Evolutionary conservation across 768 basidiomycete species (phyloP).

Genomic region (Termitomyces sp.): DNA sequence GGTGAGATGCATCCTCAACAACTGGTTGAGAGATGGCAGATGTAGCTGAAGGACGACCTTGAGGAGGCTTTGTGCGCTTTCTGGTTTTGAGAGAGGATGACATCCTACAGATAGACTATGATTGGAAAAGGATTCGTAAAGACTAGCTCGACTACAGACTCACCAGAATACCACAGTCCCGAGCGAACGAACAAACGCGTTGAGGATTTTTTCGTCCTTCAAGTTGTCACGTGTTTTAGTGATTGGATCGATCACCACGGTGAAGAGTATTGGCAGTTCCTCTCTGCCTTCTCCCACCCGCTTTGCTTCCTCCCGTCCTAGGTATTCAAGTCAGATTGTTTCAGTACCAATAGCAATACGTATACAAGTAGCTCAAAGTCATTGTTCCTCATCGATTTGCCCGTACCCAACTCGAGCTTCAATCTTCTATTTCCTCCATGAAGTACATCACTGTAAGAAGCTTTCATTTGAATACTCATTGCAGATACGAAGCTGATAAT

Average conservation of each 20-base stretch:
- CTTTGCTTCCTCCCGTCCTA: neutral
- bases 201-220: slow-evolving; percentile 9
- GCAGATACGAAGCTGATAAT: neutral
- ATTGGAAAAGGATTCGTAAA: neutral
- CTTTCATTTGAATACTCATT: neutral
- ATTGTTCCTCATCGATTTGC: neutral
- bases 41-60: slow-evolving; percentile 46
- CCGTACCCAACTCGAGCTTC: neutral
- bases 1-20: slow-evolving; percentile 38
- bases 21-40: slow-evolving; percentile 51
- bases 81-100: slow-evolving; percentile 42
- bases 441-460: slow-evolving; percentile 50
- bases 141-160: neutral
- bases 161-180: slow-evolving; percentile 3
- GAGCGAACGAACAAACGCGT: neutral
- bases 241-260: slow-evolving; percentile 10
- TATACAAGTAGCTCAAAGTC: neutral
- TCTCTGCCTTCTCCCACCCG: neutral
- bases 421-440: slow-evolving; percentile 19
- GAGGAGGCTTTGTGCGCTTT: slow-evolving; percentile 50
- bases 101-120: slow-evolving; percentile 21
- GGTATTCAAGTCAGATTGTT: neutral
- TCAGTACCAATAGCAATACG: neutral
- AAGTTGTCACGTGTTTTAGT: slow-evolving; percentile 6
- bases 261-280: neutral